A percentile compares a stretch with the other conserved stretches of the same genome.
These are phyloP conservation scores for Anthracocystis panici-leucophaei DNA, from an alignment of 1,284 basidiomycete species.

Conservation along the genomic window DNA sequence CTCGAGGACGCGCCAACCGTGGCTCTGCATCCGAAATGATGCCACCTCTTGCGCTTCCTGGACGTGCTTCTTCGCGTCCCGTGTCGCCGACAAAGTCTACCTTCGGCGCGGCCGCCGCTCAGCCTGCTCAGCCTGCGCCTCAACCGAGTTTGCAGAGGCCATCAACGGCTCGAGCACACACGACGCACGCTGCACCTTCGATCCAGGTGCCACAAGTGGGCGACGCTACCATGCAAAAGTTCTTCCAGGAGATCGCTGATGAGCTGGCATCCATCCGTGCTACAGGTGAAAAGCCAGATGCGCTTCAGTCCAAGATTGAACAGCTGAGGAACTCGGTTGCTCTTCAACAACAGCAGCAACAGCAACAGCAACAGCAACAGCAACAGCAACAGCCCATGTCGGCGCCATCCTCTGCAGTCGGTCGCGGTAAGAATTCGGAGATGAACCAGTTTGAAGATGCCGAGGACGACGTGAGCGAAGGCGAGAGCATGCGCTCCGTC, in stretches of 20 bases:
- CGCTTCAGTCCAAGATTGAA: constrained; percentile 72
- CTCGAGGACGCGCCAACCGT: constrained; percentile 34
- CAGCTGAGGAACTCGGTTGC: constrained; percentile 70
- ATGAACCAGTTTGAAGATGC: constrained; percentile 74
- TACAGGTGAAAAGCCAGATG: constrained; percentile 59
- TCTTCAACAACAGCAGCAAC: constrained; percentile 37
- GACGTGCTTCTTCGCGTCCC: constrained; percentile 46
- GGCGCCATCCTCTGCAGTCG: constrained; percentile 6
- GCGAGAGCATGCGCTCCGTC: constrained; percentile 49
- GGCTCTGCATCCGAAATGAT: constrained; percentile 42
- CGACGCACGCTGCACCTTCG: constrained; percentile 57
- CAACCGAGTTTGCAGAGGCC: constrained; percentile 28
- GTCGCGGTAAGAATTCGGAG: constrained; percentile 35
- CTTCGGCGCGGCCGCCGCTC: constrained; percentile 20
- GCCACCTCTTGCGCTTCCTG: constrained; percentile 42
- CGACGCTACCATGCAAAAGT: constrained; percentile 80
- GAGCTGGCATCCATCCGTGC: constrained; percentile 78
- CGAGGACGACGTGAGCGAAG: constrained; percentile 71
- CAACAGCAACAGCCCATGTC: constrained; percentile 19
- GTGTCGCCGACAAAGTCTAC: constrained; percentile 49
- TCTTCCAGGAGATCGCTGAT: constrained; percentile 84
- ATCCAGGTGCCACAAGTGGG: constrained; percentile 64
- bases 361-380: constrained; percentile 41
- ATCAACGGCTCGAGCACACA: constrained; percentile 43
- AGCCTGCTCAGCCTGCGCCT: constrained; percentile 21